Base-by-base conservation (phyloP, 768 basidiomycete genomes). In the Suillus variegatus region DNA sequence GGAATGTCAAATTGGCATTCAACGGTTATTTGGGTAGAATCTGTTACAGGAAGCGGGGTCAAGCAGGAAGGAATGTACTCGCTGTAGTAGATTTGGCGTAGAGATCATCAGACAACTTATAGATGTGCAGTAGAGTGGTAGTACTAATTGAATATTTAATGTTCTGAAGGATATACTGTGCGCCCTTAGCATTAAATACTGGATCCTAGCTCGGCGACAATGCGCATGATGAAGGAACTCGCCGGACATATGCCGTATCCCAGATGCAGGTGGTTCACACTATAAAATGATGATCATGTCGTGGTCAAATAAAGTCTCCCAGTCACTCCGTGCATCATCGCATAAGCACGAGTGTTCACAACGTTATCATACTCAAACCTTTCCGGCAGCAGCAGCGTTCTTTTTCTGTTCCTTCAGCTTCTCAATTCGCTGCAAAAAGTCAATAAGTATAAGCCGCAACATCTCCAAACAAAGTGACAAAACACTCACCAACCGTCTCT, bases 391-490 rank as follows among this genome's bases (percentile, higher is more conserved):
- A 35, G 64, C 68, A 12, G 76, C 78, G 62, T 79, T 81, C 76
- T 87, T 91, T 79, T 93, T 94, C 78, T 92, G 89, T 70, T 91
- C 92, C 71, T 94, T 94, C 69, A 93, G 74, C 73, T 86, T 84
- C 10, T 91, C 91, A 62, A 94, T 92, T 9, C 90, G 87, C 91
- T 91, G 66, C 16, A 61, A 58, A 16, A 36, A 12, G 13, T 16
- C 32, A 36, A 58, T 16, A 9, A 65, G 18, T 44, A 54, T 16
- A 4, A 32, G 3, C 49, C 6, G 6, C 66, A 32, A 69, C 56
- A 41, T 20, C 44, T 47, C 16, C n/a, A 4, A 68, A 66, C 62
- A 32, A 28, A 18, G 3, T 3, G 32, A 16, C 63, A 18, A 49
- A 40, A 40, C 20, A 77, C 85, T 22, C 62, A 94, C 94, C 81